Conservation (phyloP, 2,329 filamentous ascomycete genomes). For the Xylariaceae sp. region DNA sequence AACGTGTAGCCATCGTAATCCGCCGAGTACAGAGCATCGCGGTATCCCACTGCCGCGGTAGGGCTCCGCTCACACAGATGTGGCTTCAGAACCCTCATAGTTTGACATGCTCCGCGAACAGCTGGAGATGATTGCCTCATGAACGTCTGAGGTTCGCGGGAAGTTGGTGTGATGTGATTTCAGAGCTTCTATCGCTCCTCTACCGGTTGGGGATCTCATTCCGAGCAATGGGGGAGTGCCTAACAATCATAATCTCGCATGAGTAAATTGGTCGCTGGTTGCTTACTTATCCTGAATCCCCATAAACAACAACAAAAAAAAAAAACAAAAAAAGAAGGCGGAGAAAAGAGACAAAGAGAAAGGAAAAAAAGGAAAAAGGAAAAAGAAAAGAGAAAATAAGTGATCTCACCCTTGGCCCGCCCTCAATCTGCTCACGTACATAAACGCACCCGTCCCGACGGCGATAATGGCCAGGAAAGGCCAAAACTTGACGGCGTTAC, state of each 20-base stretch:
- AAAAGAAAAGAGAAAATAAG: not conserved
- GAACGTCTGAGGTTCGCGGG: no score
- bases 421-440: constrained; percentile 45
- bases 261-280: not conserved
- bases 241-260: constrained; percentile 6
- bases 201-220: constrained; percentile 20
- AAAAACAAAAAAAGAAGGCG: no score
- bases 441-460: constrained; percentile 44
- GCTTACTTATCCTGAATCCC: no score
- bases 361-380: not conserved
- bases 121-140: no score
- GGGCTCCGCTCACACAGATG: no score
- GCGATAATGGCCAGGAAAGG: constrained; percentile 49
- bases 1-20: no score
- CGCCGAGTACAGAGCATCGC: no score
- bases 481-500: constrained; percentile 48
- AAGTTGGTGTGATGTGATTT: not conserved
- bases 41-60: no score
- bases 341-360: not conserved
- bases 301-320: no score
- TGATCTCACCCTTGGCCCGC: constrained; percentile 44
- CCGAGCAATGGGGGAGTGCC: constrained; percentile 16
- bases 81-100: no score
- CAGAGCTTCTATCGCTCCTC: not conserved
- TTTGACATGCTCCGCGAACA: no score